Conservation (phyloP, 2,329 filamentous ascomycete genomes). For the Metarhizium brunneum region DNA sequence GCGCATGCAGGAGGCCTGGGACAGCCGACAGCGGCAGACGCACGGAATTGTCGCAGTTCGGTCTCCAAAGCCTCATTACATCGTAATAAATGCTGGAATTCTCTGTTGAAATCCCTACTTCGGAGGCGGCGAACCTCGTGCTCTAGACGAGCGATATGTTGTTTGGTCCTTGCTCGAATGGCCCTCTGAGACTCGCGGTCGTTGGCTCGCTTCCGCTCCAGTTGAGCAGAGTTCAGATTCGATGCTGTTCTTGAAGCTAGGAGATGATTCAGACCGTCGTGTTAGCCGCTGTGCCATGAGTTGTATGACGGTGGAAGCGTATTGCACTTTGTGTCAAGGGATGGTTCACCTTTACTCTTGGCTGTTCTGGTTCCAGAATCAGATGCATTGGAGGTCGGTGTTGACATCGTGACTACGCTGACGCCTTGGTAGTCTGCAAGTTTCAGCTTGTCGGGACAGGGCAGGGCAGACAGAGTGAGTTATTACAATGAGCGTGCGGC, state of each 20-base stretch:
- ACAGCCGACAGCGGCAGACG: background rate
- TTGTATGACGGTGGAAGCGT: too few species aligned
- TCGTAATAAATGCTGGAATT: background rate
- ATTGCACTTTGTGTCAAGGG: background rate
- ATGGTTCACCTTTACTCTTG: background rate
- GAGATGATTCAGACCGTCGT: background rate
- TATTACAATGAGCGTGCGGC: too few species aligned
- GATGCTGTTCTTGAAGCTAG: background rate
- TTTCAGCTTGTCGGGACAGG: background rate
- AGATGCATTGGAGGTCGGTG: background rate
- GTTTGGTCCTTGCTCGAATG: constrained; percentile 3
- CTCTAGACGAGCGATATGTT: background rate
- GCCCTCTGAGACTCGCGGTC: constrained; percentile 2
- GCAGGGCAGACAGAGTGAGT: too few species aligned
- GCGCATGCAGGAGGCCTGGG: too few species aligned
- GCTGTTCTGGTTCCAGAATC: background rate
- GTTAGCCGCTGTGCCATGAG: background rate
- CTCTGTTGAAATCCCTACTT: background rate
- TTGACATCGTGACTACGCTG: background rate
- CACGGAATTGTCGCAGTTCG: background rate
- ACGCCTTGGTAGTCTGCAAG: background rate
- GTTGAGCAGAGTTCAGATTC: background rate
- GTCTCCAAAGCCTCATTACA: constrained; percentile 1
- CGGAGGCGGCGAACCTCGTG: constrained; percentile 1
- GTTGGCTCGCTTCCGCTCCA: constrained; percentile 5